Evolutionary conservation across 176 grass and related monocot species (phyloP).

Genomic region (Aechmea fasciata): DNA sequence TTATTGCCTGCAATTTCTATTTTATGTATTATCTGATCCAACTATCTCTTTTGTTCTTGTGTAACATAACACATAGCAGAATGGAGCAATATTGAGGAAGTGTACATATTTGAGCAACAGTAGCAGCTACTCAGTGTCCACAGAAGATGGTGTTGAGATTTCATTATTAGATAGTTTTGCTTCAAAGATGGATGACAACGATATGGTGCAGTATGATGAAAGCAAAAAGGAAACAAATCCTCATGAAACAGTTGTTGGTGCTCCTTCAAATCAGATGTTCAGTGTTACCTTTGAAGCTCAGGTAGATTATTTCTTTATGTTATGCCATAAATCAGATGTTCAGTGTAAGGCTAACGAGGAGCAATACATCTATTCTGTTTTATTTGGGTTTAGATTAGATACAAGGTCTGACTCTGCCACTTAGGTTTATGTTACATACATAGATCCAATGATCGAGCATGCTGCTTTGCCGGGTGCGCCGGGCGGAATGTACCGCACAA

Average conservation of each 20-base stretch:
- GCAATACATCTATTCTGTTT: too few relatives aligned
- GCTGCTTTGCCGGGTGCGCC: too few relatives aligned
- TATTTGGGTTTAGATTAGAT: too few relatives aligned
- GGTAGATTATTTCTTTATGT: conserved; percentile 31
- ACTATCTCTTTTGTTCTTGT: background rate
- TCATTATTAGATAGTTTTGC: conserved; percentile 54
- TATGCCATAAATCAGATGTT: conserved; percentile 2
- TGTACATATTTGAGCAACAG: conserved; percentile 82
- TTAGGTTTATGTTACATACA: too few relatives aligned
- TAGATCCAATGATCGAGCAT: too few relatives aligned
- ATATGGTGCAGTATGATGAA: conserved; percentile 30
- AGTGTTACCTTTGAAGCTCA: conserved; percentile 93
- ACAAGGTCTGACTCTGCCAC: too few relatives aligned
- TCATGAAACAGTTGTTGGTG: conserved; percentile 28
- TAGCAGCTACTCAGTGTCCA: conserved; percentile 76
- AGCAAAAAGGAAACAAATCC: conserved; percentile 29
- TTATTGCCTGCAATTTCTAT: too few relatives aligned
- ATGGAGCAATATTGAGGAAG: conserved; percentile 65
- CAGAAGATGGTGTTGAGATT: conserved; percentile 82
- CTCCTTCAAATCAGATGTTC: conserved; percentile 37
- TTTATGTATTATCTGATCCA: too few relatives aligned
- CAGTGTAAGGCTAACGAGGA: too few relatives aligned
- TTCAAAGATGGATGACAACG: conserved; percentile 35
- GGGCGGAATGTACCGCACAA: too few relatives aligned
- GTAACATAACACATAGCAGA: conserved; percentile 36